Evolutionary conservation across 805 yeast genomes (phyloP), one percentile per base, ranked within the genome.

Genomic region (Blastobotrys robertii): DNA sequence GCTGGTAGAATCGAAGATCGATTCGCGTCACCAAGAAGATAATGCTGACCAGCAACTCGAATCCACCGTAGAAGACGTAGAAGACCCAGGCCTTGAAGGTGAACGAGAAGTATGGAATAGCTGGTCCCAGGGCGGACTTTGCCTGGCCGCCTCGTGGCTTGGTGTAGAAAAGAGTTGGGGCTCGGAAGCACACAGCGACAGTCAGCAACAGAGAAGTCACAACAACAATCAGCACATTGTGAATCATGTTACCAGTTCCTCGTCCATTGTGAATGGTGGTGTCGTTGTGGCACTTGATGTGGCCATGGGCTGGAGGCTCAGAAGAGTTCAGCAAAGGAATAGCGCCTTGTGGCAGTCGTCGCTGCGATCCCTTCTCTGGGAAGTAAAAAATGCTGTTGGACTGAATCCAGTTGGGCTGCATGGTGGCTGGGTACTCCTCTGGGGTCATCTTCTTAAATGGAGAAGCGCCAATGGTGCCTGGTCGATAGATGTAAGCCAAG

Each of bases 361-460:
- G 39, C 49, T 58, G 63, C 1, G 85, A 76, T 41, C 69, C 68
- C 45, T 69, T 70, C 47, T 68, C 67, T 10, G 79, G 80, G 61
- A 69, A 82, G 60, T 82, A 83, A 12, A 79, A 70, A 19, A 19
- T 19, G 15, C 63, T 55, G 51, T 81, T 80, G 4, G 76, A 70
- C 57, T 78, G 77, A 54, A 83, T 77, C 92, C 92, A 83, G 73
- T 80, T 79, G 31, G 94, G 85, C 57, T 76, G 81, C 38, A 73
- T 55, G 9, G 61, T 62, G 14, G 50, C 50, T 11, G 49, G 77
- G 34, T 56, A 45, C 4, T 30, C 39, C 0, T 51, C 51, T 9
- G 37, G 37, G 25, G 25, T 19, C 25, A 19, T 19, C 16, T 16
- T 32, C 37, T 33, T 12, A 14, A 4, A 13, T 19, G 15, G 12